Base-by-base conservation (phyloP, 768 basidiomycete genomes). In the Termitomyces sp. region DNA sequence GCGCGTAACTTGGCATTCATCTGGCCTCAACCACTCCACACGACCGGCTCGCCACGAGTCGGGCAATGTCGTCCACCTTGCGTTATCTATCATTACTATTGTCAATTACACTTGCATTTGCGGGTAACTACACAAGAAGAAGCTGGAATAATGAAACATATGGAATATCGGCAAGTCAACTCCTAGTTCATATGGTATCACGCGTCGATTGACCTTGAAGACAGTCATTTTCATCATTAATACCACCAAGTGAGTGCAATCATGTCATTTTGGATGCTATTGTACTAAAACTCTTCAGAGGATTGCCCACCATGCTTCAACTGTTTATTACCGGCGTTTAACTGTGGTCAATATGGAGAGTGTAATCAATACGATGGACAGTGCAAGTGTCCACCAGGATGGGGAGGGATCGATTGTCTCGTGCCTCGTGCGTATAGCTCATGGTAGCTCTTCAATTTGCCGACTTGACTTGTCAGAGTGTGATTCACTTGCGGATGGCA, bases 381-480 rank as follows among this genome's bases (percentile, higher is more conserved):
- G 68, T 99, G 97, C 76, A 88, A 94, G 70, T 99, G 97, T 69
- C 94, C 95, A 1, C 84, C 93, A 46, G 97, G 97, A n/a, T 99
- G 96, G 87, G 93, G 94, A 50, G 97, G 97, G 1, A 89, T 95
- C 42, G 96, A 98, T 69, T 99, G 97, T 76, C 75, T 97, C 56
- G 84, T 85, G 8, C 96, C 97, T 25, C 89, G 96, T 97, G 74
- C 52, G 92, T 83, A 5, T 34, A 43, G 9, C 36, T 60, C n/a
- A 56, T 51, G 38, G 17, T 42, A 37, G 37, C 43, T 50, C 40
- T 55, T 46, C 9, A 42, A 45, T 43, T 5, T 63, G 63, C 45
- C 69, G 36, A 56, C 15, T 29, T 36, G 37, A 43, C 68, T 38
- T 25, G 36, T 45, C 56, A 97, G 95, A 97, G 70, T 98, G 96